Base-by-base conservation (phyloP, 805 yeast species). In the Yamadazyma laniorum region DNA sequence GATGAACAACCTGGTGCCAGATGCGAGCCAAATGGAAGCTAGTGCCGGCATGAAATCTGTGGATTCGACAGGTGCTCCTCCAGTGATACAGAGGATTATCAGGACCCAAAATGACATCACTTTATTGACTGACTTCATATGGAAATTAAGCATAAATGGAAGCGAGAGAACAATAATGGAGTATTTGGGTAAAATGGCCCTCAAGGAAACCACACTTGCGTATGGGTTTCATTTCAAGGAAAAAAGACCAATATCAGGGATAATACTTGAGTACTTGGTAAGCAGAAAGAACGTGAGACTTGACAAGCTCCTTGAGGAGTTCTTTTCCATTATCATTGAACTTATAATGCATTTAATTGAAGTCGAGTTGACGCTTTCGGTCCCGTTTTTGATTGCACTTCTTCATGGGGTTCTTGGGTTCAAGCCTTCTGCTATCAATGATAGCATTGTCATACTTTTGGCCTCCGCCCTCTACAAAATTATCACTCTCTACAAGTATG, bases 341-440 rank as follows among this genome's bases (percentile, higher is more conserved):
- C 40, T 63, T 13, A 55, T 70, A 1, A 58, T 59, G 11, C 51
- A 61, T 6, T 39, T 73, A 12, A 32, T 60, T 4, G 38, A 47
- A 3, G 32, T 39, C 8, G 50, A 57, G 14, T 35, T 54, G 25
- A 25, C 25, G 3, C 18, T 27, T 3, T 26, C 18, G 6, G 63
- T 80, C 3, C 93, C 93, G 1, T 82, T 79, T 51, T 45, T 85
- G 11, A 51, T 82, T 2, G 67, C 84, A 1, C 48, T 85, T 27
- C 60, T 83, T 26, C 78, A 78, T 47, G 75, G 76, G 35, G 51
- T 78, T 1, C 55, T 82, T 5, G 67, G 58, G 15, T 85, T 79
- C 56, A 66, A 85, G 51, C 81, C 85, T 1, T 74, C 75, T 39
- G 89, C 91, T 1, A 67, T 81, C 1, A 64, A 62, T 15, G 57